Evolutionary conservation across 768 basidiomycete species (phyloP).

Genomic region (Lactifluus hygrophoroides): DNA sequence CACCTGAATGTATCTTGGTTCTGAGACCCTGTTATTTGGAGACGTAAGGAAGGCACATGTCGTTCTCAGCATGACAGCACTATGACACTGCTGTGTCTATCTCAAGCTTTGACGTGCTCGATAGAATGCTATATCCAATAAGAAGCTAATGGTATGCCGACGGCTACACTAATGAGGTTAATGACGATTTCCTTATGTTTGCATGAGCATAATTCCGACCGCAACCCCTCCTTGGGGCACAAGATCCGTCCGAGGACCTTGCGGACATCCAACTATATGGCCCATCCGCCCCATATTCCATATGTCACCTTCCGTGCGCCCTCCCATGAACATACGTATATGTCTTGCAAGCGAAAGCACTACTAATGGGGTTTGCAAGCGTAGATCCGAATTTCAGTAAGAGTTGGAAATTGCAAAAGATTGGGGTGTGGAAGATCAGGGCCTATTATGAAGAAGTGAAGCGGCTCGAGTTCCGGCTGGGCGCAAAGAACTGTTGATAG

Average conservation of each 20-base stretch:
- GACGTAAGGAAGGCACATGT: neutral
- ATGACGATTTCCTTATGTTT: neutral
- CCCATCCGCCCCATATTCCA: too few relatives aligned
- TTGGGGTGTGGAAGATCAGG: neutral
- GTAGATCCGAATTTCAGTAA: neutral
- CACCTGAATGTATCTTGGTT: neutral
- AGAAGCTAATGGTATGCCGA: neutral
- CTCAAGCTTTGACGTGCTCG: neutral
- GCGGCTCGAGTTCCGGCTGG: neutral
- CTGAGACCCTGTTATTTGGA: neutral
- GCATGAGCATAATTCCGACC: neutral
- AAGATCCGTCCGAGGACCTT: conserved; percentile 13
- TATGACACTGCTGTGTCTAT: neutral
- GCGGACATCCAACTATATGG: neutral
- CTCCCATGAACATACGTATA: neutral
- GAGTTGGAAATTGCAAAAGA: neutral
- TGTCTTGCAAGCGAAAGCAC: neutral
- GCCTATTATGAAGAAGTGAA: neutral
- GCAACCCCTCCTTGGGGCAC: neutral
- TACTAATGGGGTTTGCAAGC: too few relatives aligned
- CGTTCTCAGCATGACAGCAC: neutral
- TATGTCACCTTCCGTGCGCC: neutral
- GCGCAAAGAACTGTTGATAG: neutral
- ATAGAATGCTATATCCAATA: neutral
- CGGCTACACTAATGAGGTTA: neutral